Evolutionary conservation across 805 yeast genomes (phyloP).

Genomic region (Candida endomychidarum): DNA sequence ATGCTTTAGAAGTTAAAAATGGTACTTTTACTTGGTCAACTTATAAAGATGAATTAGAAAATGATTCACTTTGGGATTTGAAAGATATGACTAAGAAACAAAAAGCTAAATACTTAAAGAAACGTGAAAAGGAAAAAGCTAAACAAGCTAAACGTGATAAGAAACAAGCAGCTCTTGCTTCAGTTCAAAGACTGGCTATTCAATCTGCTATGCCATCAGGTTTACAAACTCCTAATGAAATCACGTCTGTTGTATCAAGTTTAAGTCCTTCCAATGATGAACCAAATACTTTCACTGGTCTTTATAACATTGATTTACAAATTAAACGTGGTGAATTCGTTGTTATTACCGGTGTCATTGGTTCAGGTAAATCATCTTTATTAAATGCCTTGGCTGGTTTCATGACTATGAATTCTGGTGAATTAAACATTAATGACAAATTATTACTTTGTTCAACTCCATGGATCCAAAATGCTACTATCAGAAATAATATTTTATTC

Average conservation of each 20-base stretch:
- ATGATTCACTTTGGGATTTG: constrained; percentile 25
- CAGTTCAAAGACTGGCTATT: not conserved
- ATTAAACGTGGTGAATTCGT: constrained; percentile 36
- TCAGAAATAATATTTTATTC: constrained; percentile 39
- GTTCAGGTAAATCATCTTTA: constrained; percentile 44
- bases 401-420: constrained; percentile 33
- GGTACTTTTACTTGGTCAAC: constrained; percentile 35
- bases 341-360: constrained; percentile 43
- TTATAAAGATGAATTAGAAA: constrained; percentile 25
- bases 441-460: constrained; percentile 37
- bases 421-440: constrained; percentile 26
- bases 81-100: constrained; percentile 14
- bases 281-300: constrained; percentile 28
- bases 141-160: constrained; percentile 7
- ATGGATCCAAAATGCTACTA: constrained; percentile 46
- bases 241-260: not conserved
- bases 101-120: constrained; percentile 14
- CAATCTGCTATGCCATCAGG: not conserved
- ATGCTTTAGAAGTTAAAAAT: constrained; percentile 24
- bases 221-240: not conserved
- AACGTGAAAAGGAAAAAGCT: constrained; percentile 13
- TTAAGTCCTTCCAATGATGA: not conserved
- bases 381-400: constrained; percentile 41
- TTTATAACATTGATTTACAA: constrained; percentile 30
- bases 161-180: not conserved